Conservation (phyloP, 768 basidiomycete genomes). For the Lactarius psammicola region DNA sequence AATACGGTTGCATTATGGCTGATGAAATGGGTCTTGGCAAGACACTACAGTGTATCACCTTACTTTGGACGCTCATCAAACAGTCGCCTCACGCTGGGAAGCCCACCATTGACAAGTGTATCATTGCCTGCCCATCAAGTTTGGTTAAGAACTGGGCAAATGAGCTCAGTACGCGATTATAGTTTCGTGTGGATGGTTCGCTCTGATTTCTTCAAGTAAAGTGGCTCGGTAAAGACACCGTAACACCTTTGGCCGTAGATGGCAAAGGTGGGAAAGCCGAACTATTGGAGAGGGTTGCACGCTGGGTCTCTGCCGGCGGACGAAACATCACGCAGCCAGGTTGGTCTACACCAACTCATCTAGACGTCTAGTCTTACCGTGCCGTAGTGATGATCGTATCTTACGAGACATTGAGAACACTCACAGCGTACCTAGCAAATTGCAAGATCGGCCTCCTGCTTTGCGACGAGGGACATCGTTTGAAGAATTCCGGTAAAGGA, state of each 20-base stretch:
- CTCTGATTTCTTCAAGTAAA: slow-evolving; percentile 59
- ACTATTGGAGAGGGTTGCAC: slow-evolving; percentile 70
- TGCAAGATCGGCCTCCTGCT: slow-evolving; percentile 89
- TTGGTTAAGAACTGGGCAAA: slow-evolving; percentile 99
- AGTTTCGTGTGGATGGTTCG: slow-evolving; percentile 1
- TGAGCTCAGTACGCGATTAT: slow-evolving; percentile 67
- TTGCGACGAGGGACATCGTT: slow-evolving; percentile 94
- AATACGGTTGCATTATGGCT: slow-evolving; percentile 97
- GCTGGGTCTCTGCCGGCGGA: slow-evolving; percentile 89
- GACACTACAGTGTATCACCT: slow-evolving; percentile 93
- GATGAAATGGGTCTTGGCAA: slow-evolving; percentile 99
- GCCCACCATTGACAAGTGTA: slow-evolving; percentile 91
- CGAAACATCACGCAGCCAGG: slow-evolving; percentile 91
- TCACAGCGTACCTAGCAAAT: slow-evolving; percentile 70
- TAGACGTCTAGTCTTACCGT: not conserved
- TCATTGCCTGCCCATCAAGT: slow-evolving; percentile 96
- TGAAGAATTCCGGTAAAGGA: slow-evolving; percentile 87
- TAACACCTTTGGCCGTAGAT: slow-evolving; percentile 85
- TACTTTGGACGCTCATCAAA: slow-evolving; percentile 93
- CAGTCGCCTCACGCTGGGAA: slow-evolving; percentile 90
- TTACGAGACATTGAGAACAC: slow-evolving; percentile 88
- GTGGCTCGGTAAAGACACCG: slow-evolving; percentile 87
- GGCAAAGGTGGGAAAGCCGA: slow-evolving; percentile 88
- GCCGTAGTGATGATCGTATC: slow-evolving; percentile 93
- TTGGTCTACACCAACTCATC: slow-evolving; percentile 34